Evolutionary conservation across 2,329 filamentous ascomycete species (phyloP).

Genomic region (Cladosporium colombiae): DNA sequence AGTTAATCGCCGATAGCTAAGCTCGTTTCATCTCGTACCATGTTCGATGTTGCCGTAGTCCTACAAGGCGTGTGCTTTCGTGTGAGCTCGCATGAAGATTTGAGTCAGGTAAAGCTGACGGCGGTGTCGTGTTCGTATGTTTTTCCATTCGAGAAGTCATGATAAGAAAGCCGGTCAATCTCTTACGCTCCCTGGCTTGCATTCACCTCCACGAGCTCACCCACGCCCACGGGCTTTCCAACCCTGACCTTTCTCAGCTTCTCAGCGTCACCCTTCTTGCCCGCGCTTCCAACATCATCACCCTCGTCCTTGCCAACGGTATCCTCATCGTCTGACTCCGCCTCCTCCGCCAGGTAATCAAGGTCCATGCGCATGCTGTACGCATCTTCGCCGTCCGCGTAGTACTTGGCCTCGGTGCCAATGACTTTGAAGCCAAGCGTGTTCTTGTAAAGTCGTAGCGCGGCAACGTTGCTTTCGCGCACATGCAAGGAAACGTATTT

Average conservation of each 20-base stretch:
- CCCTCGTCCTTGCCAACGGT: slow-evolving; percentile 48
- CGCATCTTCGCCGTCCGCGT: slow-evolving; percentile 96
- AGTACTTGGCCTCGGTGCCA: slow-evolving; percentile 86
- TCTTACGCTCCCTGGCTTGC: slow-evolving; percentile 18
- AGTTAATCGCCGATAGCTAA: neutral
- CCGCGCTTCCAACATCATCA: slow-evolving; percentile 39
- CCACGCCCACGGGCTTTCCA: slow-evolving; percentile 76
- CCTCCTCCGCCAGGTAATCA: slow-evolving; percentile 55
- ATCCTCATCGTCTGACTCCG: slow-evolving; percentile 49
- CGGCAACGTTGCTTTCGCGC: slow-evolving; percentile 87
- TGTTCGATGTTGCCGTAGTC: neutral
- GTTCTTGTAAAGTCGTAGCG: slow-evolving; percentile 87
- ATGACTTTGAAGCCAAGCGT: slow-evolving; percentile 87
- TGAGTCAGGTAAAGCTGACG: neutral
- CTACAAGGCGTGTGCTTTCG: neutral
- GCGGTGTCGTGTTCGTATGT: neutral
- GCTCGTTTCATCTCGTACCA: neutral
- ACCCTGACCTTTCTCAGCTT: slow-evolving; percentile 84
- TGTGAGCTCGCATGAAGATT: neutral
- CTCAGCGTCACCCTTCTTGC: slow-evolving; percentile 39
- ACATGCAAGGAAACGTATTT: slow-evolving; percentile 96
- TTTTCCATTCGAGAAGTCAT: neutral
- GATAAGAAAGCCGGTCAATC: neutral
- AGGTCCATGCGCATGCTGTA: slow-evolving; percentile 92
- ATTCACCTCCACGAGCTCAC: slow-evolving; percentile 64